Conservation (phyloP, 495 filamentous ascomycete species). For the Bryoglossum gracile region DNA sequence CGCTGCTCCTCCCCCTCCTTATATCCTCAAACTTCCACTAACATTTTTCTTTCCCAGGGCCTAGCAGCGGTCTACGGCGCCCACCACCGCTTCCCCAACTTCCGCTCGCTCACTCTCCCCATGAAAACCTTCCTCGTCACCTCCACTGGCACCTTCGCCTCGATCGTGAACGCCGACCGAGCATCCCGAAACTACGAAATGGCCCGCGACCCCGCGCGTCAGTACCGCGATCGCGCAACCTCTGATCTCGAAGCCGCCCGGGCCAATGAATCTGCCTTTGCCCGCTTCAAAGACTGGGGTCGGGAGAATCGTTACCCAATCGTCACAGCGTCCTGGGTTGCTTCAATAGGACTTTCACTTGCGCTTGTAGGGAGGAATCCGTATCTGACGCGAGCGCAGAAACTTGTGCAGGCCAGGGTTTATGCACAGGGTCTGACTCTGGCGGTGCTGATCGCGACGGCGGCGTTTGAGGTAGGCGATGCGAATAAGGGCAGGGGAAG, state of each 20-base stretch:
- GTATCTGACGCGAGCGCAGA: slow-evolving; percentile 71
- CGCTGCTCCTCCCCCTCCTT: not conserved
- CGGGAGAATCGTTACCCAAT: slow-evolving; percentile 84
- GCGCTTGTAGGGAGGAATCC: slow-evolving; percentile 71
- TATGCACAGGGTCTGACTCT: slow-evolving; percentile 96
- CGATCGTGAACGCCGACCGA: slow-evolving; percentile 81
- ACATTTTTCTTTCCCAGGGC: slow-evolving; percentile 29
- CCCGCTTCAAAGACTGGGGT: slow-evolving; percentile 52
- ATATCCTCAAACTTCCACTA: not conserved
- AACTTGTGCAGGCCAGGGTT: slow-evolving; percentile 93
- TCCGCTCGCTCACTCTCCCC: slow-evolving; percentile 72
- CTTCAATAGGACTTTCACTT: slow-evolving; percentile 70
- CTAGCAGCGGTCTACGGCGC: slow-evolving; percentile 55
- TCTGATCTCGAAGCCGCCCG: slow-evolving; percentile 36
- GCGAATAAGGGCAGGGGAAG: slow-evolving; percentile 66
- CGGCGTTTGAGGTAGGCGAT: slow-evolving; percentile 85
- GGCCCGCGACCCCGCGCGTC: slow-evolving; percentile 53
- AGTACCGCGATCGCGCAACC: slow-evolving; percentile 57
- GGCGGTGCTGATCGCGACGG: slow-evolving; percentile 77
- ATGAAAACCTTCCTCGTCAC: slow-evolving; percentile 88
- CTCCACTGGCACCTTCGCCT: slow-evolving; percentile 71
- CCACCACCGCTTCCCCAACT: slow-evolving; percentile 56
- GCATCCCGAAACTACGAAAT: slow-evolving; percentile 67
- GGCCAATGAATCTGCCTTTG: slow-evolving; percentile 44
- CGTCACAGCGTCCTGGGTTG: slow-evolving; percentile 76